Evolutionary conservation across 805 yeast genomes (phyloP).

Genomic region (Teunomyces stri): DNA sequence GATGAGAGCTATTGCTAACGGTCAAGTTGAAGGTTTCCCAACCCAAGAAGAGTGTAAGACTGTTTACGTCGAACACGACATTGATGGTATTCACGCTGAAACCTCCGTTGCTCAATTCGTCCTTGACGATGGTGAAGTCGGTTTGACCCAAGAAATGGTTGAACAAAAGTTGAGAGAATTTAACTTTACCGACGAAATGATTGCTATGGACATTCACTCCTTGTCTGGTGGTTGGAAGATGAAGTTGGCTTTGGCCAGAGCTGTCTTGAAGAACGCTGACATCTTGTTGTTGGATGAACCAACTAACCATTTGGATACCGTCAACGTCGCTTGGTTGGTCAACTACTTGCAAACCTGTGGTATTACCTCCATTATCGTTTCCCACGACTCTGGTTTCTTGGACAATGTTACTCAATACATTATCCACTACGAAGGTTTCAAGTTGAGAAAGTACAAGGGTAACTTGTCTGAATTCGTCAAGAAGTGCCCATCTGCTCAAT

Average conservation of each 20-base stretch:
- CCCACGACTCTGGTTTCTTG: slow-evolving; percentile 99
- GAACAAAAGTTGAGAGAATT: slow-evolving; percentile 79
- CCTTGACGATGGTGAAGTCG: slow-evolving; percentile 74
- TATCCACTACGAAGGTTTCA: slow-evolving; percentile 99
- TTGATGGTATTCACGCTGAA: slow-evolving; percentile 97
- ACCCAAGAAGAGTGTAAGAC: slow-evolving; percentile 98
- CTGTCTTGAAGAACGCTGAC: slow-evolving; percentile 97
- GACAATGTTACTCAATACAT: slow-evolving; percentile 97
- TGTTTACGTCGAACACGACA: slow-evolving; percentile 99
- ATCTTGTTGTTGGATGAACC: slow-evolving; percentile 98
- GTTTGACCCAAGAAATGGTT: slow-evolving; percentile 68
- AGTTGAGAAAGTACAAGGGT: slow-evolving; percentile 99
- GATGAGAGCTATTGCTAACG: slow-evolving; percentile 96
- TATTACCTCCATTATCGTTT: slow-evolving; percentile 96
- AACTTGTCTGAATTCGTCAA: slow-evolving; percentile 97
- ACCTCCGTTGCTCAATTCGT: slow-evolving; percentile 93
- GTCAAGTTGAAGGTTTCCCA: slow-evolving; percentile 99
- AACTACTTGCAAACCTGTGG: slow-evolving; percentile 99
- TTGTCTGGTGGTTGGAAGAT: slow-evolving; percentile 99
- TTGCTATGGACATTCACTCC: slow-evolving; percentile 88
- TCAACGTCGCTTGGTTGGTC: slow-evolving; percentile 99
- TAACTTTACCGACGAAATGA: slow-evolving; percentile 92
- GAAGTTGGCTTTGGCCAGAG: slow-evolving; percentile 99
- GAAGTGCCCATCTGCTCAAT: slow-evolving; percentile 98
- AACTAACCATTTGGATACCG: slow-evolving; percentile 99